Evolutionary conservation across 192 early-diverging fungal species (phyloP).

Genomic region (Dimargaris cristalligena): DNA sequence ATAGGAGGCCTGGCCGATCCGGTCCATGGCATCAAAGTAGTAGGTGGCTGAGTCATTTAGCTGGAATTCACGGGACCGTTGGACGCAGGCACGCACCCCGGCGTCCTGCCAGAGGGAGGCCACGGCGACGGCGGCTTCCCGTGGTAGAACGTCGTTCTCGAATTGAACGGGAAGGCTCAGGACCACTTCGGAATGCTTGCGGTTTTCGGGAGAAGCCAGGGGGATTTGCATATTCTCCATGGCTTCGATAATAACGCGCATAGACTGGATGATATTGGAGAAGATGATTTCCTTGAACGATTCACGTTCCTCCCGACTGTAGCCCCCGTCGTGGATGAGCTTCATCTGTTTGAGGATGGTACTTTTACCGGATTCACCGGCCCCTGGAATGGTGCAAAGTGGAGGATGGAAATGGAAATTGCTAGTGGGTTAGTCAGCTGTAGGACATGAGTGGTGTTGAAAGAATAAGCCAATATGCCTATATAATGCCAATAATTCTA

Average conservation of each 20-base stretch:
- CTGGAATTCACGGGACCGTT: slow-evolving; percentile 79
- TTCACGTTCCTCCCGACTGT: slow-evolving; percentile 73
- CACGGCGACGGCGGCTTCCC: slow-evolving; percentile 63
- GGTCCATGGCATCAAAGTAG: slow-evolving; percentile 89
- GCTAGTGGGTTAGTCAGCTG: too few relatives aligned
- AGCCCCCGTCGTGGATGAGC: slow-evolving; percentile 91
- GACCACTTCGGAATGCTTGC: slow-evolving; percentile 52
- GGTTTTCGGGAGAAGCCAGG: slow-evolving; percentile 49
- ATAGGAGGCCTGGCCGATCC: slow-evolving; percentile 66
- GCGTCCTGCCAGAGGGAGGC: slow-evolving; percentile 68
- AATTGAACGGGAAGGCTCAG: slow-evolving; percentile 72
- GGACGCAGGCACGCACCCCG: slow-evolving; percentile 68
- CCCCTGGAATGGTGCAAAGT: too few relatives aligned
- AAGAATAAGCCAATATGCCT: too few relatives aligned
- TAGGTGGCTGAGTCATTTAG: slow-evolving; percentile 93
- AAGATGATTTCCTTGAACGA: slow-evolving; percentile 94
- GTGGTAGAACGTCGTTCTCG: slow-evolving; percentile 69
- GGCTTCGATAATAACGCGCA: slow-evolving; percentile 88
- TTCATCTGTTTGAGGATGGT: slow-evolving; percentile 99
- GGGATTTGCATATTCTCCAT: slow-evolving; percentile 75
- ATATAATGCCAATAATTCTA: too few relatives aligned
- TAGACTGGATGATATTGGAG: slow-evolving; percentile 87
- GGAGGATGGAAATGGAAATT: too few relatives aligned
- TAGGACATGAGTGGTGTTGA: too few relatives aligned
- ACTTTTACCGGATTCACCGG: slow-evolving; percentile 94